Percentiles rank a stretch among this genome's conserved stretches.
These are phyloP conservation scores for Nicotiana noctiflora DNA, from an alignment of 257 asterid species.

Conservation along the genomic window DNA sequence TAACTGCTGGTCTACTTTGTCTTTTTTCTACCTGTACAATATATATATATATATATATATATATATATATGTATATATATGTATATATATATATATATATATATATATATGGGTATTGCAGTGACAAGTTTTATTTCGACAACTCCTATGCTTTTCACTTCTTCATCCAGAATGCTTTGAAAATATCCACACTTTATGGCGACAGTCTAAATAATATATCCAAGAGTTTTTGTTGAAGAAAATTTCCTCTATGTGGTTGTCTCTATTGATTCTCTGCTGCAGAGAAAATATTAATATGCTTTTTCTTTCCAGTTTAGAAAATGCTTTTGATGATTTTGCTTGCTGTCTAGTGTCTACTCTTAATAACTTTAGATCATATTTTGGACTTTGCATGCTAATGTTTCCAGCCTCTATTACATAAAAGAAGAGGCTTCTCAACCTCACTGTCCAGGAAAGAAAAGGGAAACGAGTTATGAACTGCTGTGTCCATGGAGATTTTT, in stretches of 20 bases:
- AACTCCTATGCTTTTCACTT: neutral
- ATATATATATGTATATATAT: no score
- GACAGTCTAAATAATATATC: neutral
- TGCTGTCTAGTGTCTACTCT: neutral
- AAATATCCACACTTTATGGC: neutral
- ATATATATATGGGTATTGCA: neutral
- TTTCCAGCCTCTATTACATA: neutral
- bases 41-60: no score
- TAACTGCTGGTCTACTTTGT: neutral
- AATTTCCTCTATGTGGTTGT: neutral
- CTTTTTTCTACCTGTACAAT: neutral
- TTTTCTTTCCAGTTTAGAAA: neutral
- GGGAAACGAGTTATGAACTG: neutral
- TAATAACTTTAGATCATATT: neutral
- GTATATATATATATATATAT: no score
- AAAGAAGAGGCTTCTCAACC: neutral
- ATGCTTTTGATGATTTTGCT: neutral
- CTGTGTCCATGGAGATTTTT: neutral
- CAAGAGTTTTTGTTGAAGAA: neutral
- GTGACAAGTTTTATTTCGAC: neutral
- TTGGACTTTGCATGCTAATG: neutral
- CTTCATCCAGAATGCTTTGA: neutral
- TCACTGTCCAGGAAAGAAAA: neutral
- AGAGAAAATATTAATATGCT: neutral
- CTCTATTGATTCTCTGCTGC: neutral